These are phyloP conservation scores for Coniosporium tulheliwenetii DNA, from an alignment of 2,329 filamentous ascomycete genomes.

Conservation along the genomic window DNA sequence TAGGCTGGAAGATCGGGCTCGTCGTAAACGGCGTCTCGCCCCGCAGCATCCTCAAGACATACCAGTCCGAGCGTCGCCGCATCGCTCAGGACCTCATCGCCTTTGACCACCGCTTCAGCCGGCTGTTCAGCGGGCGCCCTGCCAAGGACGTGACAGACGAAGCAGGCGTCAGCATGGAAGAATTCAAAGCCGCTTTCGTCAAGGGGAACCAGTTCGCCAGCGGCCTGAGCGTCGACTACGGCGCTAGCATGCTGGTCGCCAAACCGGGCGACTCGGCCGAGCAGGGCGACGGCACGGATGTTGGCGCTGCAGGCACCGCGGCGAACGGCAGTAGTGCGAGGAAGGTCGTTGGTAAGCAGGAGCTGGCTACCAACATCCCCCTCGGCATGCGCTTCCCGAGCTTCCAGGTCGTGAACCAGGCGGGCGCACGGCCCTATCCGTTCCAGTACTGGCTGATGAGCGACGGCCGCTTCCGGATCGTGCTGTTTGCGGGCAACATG, in stretches of 20 bases:
- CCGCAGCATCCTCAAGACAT: slow-evolving; percentile 32
- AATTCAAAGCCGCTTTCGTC: slow-evolving; percentile 44
- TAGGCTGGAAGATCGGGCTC: slow-evolving; percentile 40
- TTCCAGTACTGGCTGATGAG: slow-evolving; percentile 40
- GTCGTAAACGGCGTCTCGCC: slow-evolving; percentile 28
- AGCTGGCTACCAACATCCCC: slow-evolving; percentile 28
- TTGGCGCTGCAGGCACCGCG: slow-evolving; percentile 6
- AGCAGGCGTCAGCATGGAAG: slow-evolving; percentile 44
- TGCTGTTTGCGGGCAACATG: slow-evolving; percentile 49
- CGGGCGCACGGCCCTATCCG: slow-evolving; percentile 39
- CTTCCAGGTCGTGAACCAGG: slow-evolving; percentile 44
- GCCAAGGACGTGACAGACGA: slow-evolving; percentile 44
- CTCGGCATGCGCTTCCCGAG: slow-evolving; percentile 44
- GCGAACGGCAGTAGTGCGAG: slow-evolving; percentile 8
- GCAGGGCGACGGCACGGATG: slow-evolving; percentile 33
- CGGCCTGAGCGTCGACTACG: slow-evolving; percentile 43
- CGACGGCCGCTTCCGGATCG: slow-evolving; percentile 43
- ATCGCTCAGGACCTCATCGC: slow-evolving; percentile 51
- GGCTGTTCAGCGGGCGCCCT: slow-evolving; percentile 40
- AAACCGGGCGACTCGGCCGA: slow-evolving; percentile 30
- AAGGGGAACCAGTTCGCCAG: slow-evolving; percentile 45
- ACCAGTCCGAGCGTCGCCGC: slow-evolving; percentile 36
- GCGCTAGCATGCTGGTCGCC: slow-evolving; percentile 34
- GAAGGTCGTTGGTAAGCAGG: slow-evolving; percentile 13
- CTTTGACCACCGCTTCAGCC: slow-evolving; percentile 42